Conservation (phyloP, 2,329 filamentous ascomycete species). For the Paecilomyces formosus region DNA sequence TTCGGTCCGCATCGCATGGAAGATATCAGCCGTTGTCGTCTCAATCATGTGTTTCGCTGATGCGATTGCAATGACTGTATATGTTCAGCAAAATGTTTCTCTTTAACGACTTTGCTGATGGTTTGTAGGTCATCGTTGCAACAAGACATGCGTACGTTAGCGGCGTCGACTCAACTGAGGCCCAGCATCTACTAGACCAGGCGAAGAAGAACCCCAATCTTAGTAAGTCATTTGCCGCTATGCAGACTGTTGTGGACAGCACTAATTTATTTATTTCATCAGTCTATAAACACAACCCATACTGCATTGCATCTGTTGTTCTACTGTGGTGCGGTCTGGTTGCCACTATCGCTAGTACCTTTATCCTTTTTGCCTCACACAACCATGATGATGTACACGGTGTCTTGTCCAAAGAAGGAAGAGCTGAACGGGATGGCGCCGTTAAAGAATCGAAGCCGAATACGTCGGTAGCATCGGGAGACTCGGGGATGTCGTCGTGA, state of each 20-base stretch:
- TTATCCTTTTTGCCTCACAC: constrained; percentile 28
- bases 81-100: constrained; percentile 1
- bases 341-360: constrained; percentile 36
- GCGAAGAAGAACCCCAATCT: constrained; percentile 28
- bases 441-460: neutral
- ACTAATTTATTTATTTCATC: neutral
- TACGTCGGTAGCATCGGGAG: neutral
- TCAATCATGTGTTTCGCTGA: constrained; percentile 41
- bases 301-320: constrained; percentile 45
- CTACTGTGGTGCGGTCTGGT: constrained; percentile 48
- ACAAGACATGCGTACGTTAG: constrained; percentile 39
- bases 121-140: constrained; percentile 38
- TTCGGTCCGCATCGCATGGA: constrained; percentile 48
- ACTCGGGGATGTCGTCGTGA: neutral
- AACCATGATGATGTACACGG: constrained; percentile 24
- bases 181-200: constrained; percentile 17
- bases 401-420: constrained; percentile 1
- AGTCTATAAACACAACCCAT: constrained; percentile 43
- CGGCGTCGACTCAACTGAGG: constrained; percentile 27
- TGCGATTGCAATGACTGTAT: constrained; percentile 44
- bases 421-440: neutral
- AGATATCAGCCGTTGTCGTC: constrained; percentile 43
- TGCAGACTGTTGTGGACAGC: neutral
- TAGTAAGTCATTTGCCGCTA: constrained; percentile 5
- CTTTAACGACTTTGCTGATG: neutral